Conservation (phyloP, 2,329 filamentous ascomycete species). For the Phoma sp. region DNA sequence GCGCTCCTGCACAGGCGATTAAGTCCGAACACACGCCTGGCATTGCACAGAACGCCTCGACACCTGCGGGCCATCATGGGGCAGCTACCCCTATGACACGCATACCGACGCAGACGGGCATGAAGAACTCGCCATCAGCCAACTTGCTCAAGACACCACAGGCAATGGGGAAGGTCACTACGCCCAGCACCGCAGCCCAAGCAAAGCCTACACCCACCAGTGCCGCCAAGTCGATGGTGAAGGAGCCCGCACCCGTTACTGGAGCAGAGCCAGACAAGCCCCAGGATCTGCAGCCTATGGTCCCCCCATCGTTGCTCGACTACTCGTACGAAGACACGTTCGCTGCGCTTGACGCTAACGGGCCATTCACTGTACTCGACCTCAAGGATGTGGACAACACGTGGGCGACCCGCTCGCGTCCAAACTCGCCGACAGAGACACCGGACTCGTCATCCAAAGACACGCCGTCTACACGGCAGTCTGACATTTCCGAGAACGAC, state of each 20-base stretch:
- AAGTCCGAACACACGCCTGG: slow-evolving; percentile 46
- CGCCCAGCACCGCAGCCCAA: slow-evolving; percentile 41
- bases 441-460: slow-evolving; percentile 48
- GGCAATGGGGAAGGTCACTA: slow-evolving; percentile 40
- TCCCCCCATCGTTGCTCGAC: slow-evolving; percentile 39
- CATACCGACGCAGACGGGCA: slow-evolving; percentile 45
- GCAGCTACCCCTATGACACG: slow-evolving; percentile 48
- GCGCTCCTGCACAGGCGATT: slow-evolving; percentile 32
- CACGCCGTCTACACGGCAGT: slow-evolving; percentile 46
- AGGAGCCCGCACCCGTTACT: slow-evolving; percentile 29
- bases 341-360: slow-evolving; percentile 39
- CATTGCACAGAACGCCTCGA: slow-evolving; percentile 42
- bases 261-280: slow-evolving; percentile 26
- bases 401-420: slow-evolving; percentile 42
- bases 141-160: slow-evolving; percentile 50
- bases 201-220: slow-evolving; percentile 43
- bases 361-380: slow-evolving; percentile 41
- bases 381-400: slow-evolving; percentile 45
- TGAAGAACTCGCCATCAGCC: slow-evolving; percentile 46
- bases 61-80: slow-evolving; percentile 40
- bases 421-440: slow-evolving; percentile 40
- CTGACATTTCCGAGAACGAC: slow-evolving; percentile 53
- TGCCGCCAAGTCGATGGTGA: slow-evolving; percentile 32
- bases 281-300: slow-evolving; percentile 35
- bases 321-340: slow-evolving; percentile 45